phyloP scores from a whole-genome alignment of 1,139 yeast species.

The Komagataea norvegica region DNA sequence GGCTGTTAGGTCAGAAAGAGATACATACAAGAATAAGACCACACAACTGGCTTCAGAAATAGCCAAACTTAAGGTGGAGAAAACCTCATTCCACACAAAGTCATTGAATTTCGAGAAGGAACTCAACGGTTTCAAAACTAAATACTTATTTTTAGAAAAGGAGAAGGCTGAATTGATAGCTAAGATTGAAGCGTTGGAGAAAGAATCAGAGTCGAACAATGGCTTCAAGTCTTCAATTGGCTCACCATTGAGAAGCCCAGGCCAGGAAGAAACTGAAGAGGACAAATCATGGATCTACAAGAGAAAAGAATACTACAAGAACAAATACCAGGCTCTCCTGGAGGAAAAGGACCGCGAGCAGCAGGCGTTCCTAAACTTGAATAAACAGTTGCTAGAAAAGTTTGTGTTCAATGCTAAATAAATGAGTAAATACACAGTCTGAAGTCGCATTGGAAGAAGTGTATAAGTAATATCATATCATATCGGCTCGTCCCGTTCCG shows the following conservation, averaged over 20 bases:
- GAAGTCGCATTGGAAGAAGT: too few relatives aligned
- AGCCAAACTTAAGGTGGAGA: constrained; percentile 6
- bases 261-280: constrained; percentile 1
- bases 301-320: constrained; percentile 18
- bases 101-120: constrained; percentile 5
- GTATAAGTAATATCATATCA: too few relatives aligned
- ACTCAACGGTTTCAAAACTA: constrained; percentile 9
- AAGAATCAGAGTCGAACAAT: not conserved
- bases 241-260: constrained; percentile 4
- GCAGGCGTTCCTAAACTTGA: constrained; percentile 9
- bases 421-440: too few relatives aligned
- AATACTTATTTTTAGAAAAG: constrained; percentile 7
- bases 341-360: constrained; percentile 16
- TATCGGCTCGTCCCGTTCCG: too few relatives aligned
- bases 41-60: constrained; percentile 5
- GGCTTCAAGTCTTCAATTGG: constrained; percentile 1
- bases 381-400: constrained; percentile 13
- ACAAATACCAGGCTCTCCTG: constrained; percentile 10
- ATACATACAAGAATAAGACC: constrained; percentile 8
- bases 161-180: constrained; percentile 4
- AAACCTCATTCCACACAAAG: not conserved
- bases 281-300: constrained; percentile 2
- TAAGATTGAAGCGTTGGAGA: constrained; percentile 3
- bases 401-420: constrained; percentile 9
- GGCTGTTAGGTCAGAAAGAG: constrained; percentile 13